Evolutionary conservation across 148 eudicot genomes (phyloP), one percentile per base, ranked within the genome.

Genomic region (Cornus kousa): DNA sequence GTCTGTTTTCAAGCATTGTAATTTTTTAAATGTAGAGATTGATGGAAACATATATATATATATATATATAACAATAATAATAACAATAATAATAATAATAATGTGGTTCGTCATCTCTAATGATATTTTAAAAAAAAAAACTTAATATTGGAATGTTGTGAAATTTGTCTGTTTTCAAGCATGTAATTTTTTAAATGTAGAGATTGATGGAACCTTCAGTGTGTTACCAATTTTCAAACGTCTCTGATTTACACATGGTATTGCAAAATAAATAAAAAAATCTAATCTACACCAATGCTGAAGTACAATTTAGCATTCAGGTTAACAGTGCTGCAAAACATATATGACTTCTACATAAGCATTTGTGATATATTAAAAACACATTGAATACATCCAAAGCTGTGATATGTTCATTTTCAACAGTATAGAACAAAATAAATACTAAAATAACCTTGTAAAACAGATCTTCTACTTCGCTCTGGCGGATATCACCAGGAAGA

Each of bases 401-500:
- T 35, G n/a, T 17, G 68, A 46, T 46, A 57, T 17, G 46, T 43
- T 28, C 14, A 62, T 6, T 57, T 53, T 53, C 28, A 55, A 13
- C 65, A 31, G 31, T 12, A 33, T 68, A 14, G 13, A 2, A 24
- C 33, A n/a, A 77, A 40, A 46, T 19, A 32, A 65, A 46, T 8
- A 0, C 23, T 13, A 23, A 50, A 71, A 79, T 9, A 83, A 94
- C 97, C 98, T 94, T 94, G 91, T 87, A 90, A 82, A 94, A 94
- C 23, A 92, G 78, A 88, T 92, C 97, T 71, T 94, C 94, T 46
- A 94, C 91, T 89, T 94, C 97, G 68, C 89, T 88, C 82, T 94
- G 90, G 19, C 92, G 92, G 66, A 87, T 87, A 79, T 94, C 98
- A 23, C 94, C 91, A 11, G 94, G 98, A 68, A 94, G 98, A 75